phyloP scores from a whole-genome alignment of 2,329 filamentous ascomycete species.

The Epichloe sp. region DNA sequence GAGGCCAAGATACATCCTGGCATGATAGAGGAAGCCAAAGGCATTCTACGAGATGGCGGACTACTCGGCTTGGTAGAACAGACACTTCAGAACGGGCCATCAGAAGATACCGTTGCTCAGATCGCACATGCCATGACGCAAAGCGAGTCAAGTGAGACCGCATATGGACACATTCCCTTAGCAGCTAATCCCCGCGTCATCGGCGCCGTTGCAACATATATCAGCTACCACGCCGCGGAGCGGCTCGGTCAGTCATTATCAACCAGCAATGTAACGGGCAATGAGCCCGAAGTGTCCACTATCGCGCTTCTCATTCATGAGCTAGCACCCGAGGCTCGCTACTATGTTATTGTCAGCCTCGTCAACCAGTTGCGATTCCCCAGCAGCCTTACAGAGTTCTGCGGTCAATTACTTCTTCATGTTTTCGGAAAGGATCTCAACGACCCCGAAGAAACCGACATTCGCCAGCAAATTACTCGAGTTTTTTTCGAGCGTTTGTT shows the following conservation, averaged over 20 bases:
- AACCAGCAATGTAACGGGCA: constrained; percentile 32
- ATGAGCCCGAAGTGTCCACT: constrained; percentile 48
- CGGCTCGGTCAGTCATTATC: constrained; percentile 45
- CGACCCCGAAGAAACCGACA: constrained; percentile 64
- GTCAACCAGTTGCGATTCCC: constrained; percentile 86
- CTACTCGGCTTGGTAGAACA: constrained; percentile 47
- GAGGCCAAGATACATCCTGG: constrained; percentile 57
- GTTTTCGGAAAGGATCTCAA: constrained; percentile 66
- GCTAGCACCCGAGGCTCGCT: constrained; percentile 63
- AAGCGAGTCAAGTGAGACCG: constrained; percentile 42
- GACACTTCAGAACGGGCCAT: constrained; percentile 46
- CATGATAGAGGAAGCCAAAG: constrained; percentile 48
- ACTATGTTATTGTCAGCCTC: constrained; percentile 73
- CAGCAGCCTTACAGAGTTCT: constrained; percentile 84
- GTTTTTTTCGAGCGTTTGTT: constrained; percentile 79
- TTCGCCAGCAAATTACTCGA: constrained; percentile 83
- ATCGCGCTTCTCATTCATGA: constrained; percentile 67
- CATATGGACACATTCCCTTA: constrained; percentile 53
- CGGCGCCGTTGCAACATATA: constrained; percentile 71
- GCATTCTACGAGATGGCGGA: constrained; percentile 40
- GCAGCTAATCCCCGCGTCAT: constrained; percentile 58
- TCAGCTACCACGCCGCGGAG: constrained; percentile 60
- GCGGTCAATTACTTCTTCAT: constrained; percentile 72
- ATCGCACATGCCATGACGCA: constrained; percentile 61
- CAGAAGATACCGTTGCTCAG: constrained; percentile 61